These are phyloP conservation scores for Lachnellula hyalina DNA, from an alignment of 2,329 filamentous ascomycete species.

Conservation along the genomic window DNA sequence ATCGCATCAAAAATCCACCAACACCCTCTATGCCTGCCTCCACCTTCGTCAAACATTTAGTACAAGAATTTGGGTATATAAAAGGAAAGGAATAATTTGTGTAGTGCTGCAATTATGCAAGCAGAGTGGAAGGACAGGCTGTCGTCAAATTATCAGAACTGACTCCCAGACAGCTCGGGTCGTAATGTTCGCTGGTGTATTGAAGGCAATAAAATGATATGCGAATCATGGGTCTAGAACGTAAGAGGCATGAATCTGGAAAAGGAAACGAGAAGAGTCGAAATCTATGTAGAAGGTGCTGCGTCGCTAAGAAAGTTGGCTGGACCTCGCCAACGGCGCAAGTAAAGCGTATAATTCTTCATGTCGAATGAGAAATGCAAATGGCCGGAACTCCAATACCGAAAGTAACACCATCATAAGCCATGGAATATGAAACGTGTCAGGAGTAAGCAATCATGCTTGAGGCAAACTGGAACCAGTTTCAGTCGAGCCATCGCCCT, in stretches of 20 bases:
- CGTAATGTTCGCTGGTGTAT: constrained; percentile 8
- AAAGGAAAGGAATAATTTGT: constrained; percentile 19
- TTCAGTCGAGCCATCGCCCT: constrained; percentile 73
- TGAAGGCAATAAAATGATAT: constrained; percentile 18
- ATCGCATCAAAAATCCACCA: not conserved
- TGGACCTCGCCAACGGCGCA: not conserved
- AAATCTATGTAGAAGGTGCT: not conserved
- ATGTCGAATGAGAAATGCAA: constrained; percentile 10
- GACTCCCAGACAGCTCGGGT: constrained; percentile 14
- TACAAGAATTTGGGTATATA: constrained; percentile 32
- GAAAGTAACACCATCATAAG: constrained; percentile 27
- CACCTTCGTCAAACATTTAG: constrained; percentile 13
- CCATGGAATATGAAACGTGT: constrained; percentile 21
- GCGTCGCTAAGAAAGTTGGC: not conserved
- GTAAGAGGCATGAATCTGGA: constrained; percentile 23
- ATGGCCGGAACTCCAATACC: constrained; percentile 26
- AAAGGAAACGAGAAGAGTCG: not conserved
- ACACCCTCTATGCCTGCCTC: not conserved
- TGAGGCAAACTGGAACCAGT: constrained; percentile 44
- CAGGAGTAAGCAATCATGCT: constrained; percentile 12
- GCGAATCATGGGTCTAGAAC: constrained; percentile 25
- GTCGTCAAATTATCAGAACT: constrained; percentile 21
- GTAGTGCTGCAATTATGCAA: constrained; percentile 2
- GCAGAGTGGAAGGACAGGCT: constrained; percentile 4
- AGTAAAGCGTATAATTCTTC: not conserved